Evolutionary conservation across 352 stramenopile species (phyloP).

Genomic region (Halophytophthora polymorphica): DNA sequence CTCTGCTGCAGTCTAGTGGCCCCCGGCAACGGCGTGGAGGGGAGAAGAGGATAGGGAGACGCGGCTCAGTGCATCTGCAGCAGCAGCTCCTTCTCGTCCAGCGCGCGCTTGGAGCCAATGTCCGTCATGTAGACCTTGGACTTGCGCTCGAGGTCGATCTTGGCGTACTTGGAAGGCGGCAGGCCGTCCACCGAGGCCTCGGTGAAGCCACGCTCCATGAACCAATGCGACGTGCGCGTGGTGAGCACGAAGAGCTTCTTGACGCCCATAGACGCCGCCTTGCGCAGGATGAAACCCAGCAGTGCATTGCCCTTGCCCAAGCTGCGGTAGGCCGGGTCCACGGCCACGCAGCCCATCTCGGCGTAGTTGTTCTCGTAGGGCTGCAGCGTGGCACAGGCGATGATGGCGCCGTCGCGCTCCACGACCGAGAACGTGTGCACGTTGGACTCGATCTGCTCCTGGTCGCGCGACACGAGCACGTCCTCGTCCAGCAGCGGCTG

Average conservation of each 20-base stretch:
- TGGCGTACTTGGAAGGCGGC: conserved; percentile 71
- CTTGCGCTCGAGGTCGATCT: conserved; percentile 79
- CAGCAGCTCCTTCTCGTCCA: conserved; percentile 85
- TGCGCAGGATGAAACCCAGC: conserved; percentile 89
- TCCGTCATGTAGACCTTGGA: conserved; percentile 90
- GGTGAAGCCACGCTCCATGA: conserved; percentile 95
- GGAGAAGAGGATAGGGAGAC: too few relatives aligned
- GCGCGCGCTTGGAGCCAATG: conserved; percentile 76
- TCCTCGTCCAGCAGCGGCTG: conserved; percentile 86
- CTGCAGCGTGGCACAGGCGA: conserved; percentile 86
- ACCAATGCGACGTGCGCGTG: conserved; percentile 98
- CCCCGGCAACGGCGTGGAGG: too few relatives aligned
- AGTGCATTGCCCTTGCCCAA: conserved; percentile 87
- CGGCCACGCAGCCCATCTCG: conserved; percentile 89
- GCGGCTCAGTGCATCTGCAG: conserved; percentile 49
- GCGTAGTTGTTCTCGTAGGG: conserved; percentile 89
- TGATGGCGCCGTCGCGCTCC: conserved; percentile 86
- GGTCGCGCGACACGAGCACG: conserved; percentile 82
- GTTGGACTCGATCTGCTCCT: conserved; percentile 88
- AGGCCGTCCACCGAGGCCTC: conserved; percentile 87
- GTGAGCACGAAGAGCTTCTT: conserved; percentile 96
- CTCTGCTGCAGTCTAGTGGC: too few relatives aligned
- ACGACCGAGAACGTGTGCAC: conserved; percentile 87
- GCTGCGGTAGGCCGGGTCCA: conserved; percentile 85
- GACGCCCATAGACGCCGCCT: conserved; percentile 80